Base-by-base conservation (phyloP, 345 rosid species). In the Euphorbia lathyris region DNA sequence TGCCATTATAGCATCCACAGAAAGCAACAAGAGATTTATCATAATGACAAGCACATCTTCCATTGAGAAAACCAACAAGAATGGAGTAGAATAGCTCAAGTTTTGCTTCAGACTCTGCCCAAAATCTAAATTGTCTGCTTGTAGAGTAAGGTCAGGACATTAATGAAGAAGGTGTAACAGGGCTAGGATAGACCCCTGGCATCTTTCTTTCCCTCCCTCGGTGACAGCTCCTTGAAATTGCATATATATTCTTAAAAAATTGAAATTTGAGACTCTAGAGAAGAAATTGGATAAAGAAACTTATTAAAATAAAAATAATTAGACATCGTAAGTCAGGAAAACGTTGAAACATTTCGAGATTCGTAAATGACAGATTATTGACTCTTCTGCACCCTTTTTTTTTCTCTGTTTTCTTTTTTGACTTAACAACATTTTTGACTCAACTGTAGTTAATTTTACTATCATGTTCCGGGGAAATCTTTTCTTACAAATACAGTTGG, bases 301-400 rank as follows among this genome's bases (percentile, higher is more conserved):
- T n/a, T 9, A 1, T 51, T 51, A n/a, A 4, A 51, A 19, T 19
- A 51, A 2, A 20, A 51, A n/a, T 16, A 55, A 23, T 36, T n/a
- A 26, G 20, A 55, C 53, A 51, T 10, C 52, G n/a, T 5, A 38
- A 52, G 25, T 12, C 8, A 50, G 22, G 63, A 17, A 3, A 69
- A 75, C 58, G 78, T 42, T 38, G 17, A 84, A 72, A 63, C 71
- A n/a, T 61, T 68, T 86, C 80, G 89, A 85, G 85, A 87, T 87
- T 74, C 42, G 83, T 67, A 61, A 61, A 38, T 75, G 78, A 83
- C 86, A 87, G 80, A n/a, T 87, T 48, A 79, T 78, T 87, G 87
- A 87, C 89, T 62, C 42, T 29, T 30, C 34, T 51, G 51, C 7
- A 14, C 36, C 4, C 7, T 19, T 60, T 5, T 20, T 40, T 2